Conservation (phyloP, 2,329 filamentous ascomycete species). For the Phaeosphaeriaceae sp. region DNA sequence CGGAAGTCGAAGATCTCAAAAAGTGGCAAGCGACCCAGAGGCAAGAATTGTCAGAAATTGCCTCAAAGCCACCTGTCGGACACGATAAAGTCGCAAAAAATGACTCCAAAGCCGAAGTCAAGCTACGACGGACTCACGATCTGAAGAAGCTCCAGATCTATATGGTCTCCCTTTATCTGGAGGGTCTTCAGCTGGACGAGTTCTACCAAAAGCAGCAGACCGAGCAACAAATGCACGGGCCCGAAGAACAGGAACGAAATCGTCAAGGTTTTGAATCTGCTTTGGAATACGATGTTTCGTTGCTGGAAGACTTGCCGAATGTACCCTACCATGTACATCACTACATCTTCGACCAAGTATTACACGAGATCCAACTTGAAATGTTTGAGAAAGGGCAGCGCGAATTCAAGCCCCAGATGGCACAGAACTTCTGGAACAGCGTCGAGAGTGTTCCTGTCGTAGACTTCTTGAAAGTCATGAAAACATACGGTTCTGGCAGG, state of each 20-base stretch:
- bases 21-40: neutral
- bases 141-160: neutral
- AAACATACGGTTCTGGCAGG: neutral
- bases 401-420: neutral
- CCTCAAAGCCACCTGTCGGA: neutral
- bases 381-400: neutral
- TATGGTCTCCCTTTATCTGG: neutral
- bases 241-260: neutral
- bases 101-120: neutral
- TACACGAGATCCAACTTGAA: neutral
- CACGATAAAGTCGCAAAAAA: neutral
- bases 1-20: neutral
- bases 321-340: neutral
- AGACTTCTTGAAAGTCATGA: neutral
- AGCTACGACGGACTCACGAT: neutral
- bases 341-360: neutral
- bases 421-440: neutral
- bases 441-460: neutral
- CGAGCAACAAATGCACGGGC: neutral
- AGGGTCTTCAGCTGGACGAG: neutral
- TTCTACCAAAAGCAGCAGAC: neutral
- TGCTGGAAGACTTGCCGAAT: neutral
- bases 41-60: neutral
- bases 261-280: neutral
- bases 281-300: neutral